Percentiles rank a stretch among this genome's conserved stretches.
These are phyloP conservation scores for Ogataea polymorpha DNA, from an alignment of 805 yeast species.

Conservation along the genomic window DNA sequence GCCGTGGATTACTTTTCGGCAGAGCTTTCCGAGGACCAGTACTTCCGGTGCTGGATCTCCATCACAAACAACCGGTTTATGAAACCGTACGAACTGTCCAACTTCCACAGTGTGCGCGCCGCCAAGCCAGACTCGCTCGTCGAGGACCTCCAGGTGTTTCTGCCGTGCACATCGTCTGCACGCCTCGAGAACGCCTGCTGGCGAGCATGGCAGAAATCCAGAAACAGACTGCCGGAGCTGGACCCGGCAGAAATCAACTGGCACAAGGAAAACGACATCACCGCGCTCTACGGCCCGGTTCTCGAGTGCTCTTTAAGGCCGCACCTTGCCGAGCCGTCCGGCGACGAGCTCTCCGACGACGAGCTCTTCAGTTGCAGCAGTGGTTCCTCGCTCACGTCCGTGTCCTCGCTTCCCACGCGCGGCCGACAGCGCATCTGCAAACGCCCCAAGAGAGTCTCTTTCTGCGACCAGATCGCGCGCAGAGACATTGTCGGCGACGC, in stretches of 20 bases:
- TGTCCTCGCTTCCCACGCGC: constrained; percentile 1
- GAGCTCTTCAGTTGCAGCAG: constrained; percentile 12
- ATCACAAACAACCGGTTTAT: constrained; percentile 34
- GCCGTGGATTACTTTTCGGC: constrained; percentile 42
- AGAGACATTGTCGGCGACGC: constrained; percentile 45
- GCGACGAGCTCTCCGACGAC: constrained; percentile 12
- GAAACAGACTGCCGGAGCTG: constrained; percentile 48
- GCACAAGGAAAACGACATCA: constrained; percentile 52
- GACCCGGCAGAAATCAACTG: constrained; percentile 48
- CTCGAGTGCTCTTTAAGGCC: constrained; percentile 18
- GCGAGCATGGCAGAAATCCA: constrained; percentile 92
- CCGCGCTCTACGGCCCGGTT: constrained; percentile 53
- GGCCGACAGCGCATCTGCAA: constrained; percentile 7
- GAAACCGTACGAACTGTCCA: constrained; percentile 33
- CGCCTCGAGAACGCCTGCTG: constrained; percentile 82
- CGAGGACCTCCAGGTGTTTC: constrained; percentile 33
- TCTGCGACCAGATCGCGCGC: constrained; percentile 40
- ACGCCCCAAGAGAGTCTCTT: constrained; percentile 36
- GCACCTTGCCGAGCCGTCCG: constrained; percentile 1
- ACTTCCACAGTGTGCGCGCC: constrained; percentile 24
- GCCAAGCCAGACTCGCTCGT: constrained; percentile 24
- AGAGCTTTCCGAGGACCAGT: constrained; percentile 34
- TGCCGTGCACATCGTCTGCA: constrained; percentile 34
- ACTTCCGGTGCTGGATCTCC: constrained; percentile 41
- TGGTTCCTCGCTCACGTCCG: constrained; percentile 10